Base-by-base conservation (phyloP, 1,284 basidiomycete genomes). In the Flammula alnicola region DNA sequence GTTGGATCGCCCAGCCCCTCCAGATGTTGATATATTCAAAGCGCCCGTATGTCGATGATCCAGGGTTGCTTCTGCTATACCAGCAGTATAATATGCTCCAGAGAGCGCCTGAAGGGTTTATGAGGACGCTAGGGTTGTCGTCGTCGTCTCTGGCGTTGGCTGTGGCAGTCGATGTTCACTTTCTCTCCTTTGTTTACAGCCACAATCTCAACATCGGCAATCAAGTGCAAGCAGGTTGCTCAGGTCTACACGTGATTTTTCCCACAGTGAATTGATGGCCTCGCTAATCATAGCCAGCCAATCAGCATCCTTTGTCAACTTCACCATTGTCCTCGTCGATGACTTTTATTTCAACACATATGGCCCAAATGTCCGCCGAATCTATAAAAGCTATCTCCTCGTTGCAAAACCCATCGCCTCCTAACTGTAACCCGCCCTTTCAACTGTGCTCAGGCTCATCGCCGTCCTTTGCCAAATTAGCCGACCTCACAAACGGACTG, bases 401-500 rank as follows among this genome's bases (percentile, higher is more conserved):
- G 5, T 25, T 27, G 6, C 11, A 26, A 39, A 14, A 25, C 16
- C 25, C 6, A 14, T 25, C 23, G n/a, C 27, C 17, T 7, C 22
- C 17, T 27, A 11, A 3, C 20, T 43, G n/a, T n/a, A 16, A 31
- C 16, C 25, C 6, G 20, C 6, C 29, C 41, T 23, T 43, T 33
- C 30, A 26, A 36, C 9, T 38, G 22, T 29, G 33, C 23, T 14
- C 11, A 33, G 12, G 19, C 29, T 43, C 30, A 32, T 6, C 27
- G 12, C 17, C 30, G 23, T n/a, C n/a, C n/a, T n/a, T 16, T 25
- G 33, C 25, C 39, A 16, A 35, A 44, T 36, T 33, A 51, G 33
- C 31, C 39, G 52, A 42, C 22, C 32, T 47, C 47, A 73, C 67
- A 74, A 74, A 71, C 64, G 65, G 64, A 55, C 54, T 66, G 62